Evolutionary conservation across 1,284 basidiomycete species (phyloP).

Genomic region (Ceratobasidium sp.): DNA sequence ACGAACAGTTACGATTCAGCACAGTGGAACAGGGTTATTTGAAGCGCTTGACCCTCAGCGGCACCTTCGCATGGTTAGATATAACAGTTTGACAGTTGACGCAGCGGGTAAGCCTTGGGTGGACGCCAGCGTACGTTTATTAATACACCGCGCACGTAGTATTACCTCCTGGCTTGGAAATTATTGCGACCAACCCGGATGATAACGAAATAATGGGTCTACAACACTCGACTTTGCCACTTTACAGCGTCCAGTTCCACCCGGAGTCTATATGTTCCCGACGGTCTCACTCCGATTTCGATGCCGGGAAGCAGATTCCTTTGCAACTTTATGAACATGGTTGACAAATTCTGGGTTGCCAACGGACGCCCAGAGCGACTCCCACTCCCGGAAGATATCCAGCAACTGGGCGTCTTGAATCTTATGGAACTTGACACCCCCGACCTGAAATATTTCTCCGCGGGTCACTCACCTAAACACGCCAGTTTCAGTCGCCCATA

Average conservation of each 20-base stretch:
- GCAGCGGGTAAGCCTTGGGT: slow-evolving; percentile 57
- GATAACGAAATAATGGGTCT: slow-evolving; percentile 46
- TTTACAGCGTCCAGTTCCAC: slow-evolving; percentile 97
- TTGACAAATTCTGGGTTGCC: slow-evolving; percentile 52
- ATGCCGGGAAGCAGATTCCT: slow-evolving; percentile 69
- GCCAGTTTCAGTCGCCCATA: background rate
- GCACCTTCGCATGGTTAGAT: slow-evolving; percentile 78
- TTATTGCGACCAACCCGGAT: slow-evolving; percentile 53
- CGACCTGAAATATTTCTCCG: too few relatives aligned
- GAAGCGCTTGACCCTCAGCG: slow-evolving; percentile 55
- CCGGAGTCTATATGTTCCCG: slow-evolving; percentile 74
- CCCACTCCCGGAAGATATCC: background rate
- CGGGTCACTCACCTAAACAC: too few relatives aligned
- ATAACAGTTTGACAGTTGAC: slow-evolving; percentile 55
- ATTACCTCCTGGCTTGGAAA: slow-evolving; percentile 53
- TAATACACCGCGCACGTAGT: slow-evolving; percentile 41
- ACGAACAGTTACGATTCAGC: slow-evolving; percentile 72
- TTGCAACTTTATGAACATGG: slow-evolving; percentile 60
- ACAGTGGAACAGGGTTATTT: slow-evolving; percentile 67
- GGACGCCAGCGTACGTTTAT: background rate
- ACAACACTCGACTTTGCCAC: slow-evolving; percentile 67
- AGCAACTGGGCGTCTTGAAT: slow-evolving; percentile 10
- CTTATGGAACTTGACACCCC: background rate
- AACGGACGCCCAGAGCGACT: slow-evolving; percentile 59
- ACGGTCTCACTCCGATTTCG: slow-evolving; percentile 52